Conservation (phyloP, 106 monocot species). For the Allium fistulosum region DNA sequence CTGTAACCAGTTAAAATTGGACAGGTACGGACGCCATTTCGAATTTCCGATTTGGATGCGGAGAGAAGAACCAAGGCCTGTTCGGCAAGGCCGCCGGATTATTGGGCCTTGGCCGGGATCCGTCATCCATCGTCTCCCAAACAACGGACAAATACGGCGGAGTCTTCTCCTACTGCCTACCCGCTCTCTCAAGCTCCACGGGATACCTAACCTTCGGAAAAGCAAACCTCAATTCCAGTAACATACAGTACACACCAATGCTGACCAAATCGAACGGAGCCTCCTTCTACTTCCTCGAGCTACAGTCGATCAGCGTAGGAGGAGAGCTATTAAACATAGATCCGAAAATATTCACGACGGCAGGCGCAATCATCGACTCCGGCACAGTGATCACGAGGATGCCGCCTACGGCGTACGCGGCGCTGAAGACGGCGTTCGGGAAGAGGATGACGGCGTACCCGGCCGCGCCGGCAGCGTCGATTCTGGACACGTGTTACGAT, state of each 20-base stretch:
- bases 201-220: slow-evolving; percentile 20
- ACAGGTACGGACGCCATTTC: slow-evolving; percentile 7
- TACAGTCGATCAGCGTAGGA: not conserved
- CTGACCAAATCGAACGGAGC: not conserved
- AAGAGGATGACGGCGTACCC: slow-evolving; percentile 24
- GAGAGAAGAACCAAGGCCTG: slow-evolving; percentile 2
- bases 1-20: no score
- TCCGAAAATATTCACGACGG: not conserved
- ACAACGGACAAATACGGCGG: not conserved
- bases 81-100: slow-evolving; percentile 9
- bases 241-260: slow-evolving; percentile 8
- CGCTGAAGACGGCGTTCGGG: slow-evolving; percentile 31
- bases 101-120: slow-evolving; percentile 10
- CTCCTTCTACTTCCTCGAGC: slow-evolving; percentile 4
- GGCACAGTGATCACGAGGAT: slow-evolving; percentile 70
- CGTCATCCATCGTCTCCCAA: slow-evolving; percentile 9
- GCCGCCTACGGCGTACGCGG: slow-evolving; percentile 32
- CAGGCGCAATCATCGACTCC: slow-evolving; percentile 51
- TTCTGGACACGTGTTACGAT: slow-evolving; percentile 74
- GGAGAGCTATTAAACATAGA: not conserved
- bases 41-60: slow-evolving; percentile 38
- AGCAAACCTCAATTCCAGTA: not conserved
- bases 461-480: slow-evolving; percentile 29
- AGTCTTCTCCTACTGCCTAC: slow-evolving; percentile 28
- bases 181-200: not conserved